Evolutionary conservation across 371 early-diverging fungal genomes (phyloP), one percentile per base, ranked within the genome.

Genomic region (Rhizopus sp.): DNA sequence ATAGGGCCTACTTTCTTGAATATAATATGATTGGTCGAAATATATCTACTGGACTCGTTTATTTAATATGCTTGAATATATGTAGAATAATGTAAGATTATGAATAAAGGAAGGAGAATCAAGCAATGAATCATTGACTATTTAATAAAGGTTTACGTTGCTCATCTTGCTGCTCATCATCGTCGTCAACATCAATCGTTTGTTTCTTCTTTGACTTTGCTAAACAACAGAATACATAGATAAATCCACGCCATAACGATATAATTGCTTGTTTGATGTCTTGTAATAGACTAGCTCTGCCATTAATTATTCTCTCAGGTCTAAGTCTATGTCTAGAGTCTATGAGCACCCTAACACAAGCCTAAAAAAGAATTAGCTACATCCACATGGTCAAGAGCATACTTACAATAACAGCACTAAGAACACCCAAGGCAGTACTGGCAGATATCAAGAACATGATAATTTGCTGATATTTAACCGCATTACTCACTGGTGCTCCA

Each of bases 381-480:
- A 23, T 23, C 44, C 10, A 13, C 8, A 8, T 32, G 16, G 17
- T 48, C 7, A 39, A 29, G 12, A 46, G 2, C 9, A 29, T 41
- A 10, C 51, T 57, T 72, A 79, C 75, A 49, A 87, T 51, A 12
- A 84, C 80, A 0, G 87, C 68, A 0, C 80, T 66, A n/a, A 90
- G 61, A 0, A 86, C 80, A 53, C 86, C 83, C 35, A 90, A 65
- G 0, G 84, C 79, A 0, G 87, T 78, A 50, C 63, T 63, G 0
- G 90, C 85, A 3, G 87, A 79, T 32, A 93, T 88, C 82, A 93
- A 78, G 63, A 89, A 91, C 77, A 88, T 81, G 41, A 93, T 86
- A 49, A 92, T 85, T 63, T 85, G 82, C 61, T 93, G 92, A 65
- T 88, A 90, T 38, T 81, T 64, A 9, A 85, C 89, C 0, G 95